These are phyloP conservation scores for Aspergillus fumigatus DNA, from an alignment of 2,329 filamentous ascomycete genomes.

Conservation along the genomic window DNA sequence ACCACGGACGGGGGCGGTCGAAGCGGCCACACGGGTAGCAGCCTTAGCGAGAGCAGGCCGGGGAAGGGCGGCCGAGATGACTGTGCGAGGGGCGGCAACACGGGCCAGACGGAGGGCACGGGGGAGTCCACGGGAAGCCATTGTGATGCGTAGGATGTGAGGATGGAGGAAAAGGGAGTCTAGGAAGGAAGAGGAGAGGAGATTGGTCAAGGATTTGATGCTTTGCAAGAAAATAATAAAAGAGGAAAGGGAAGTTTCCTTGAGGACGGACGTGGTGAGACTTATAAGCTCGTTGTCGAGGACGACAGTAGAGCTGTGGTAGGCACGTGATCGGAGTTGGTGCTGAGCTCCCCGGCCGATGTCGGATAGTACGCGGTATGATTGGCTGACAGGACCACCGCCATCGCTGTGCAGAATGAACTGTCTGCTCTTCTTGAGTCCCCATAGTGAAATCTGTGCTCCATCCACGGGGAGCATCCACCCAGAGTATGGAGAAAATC, in stretches of 20 bases:
- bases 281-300: conserved; percentile 18
- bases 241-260: neutral
- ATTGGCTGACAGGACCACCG: neutral
- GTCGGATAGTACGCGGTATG: conserved; percentile 9
- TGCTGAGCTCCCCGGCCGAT: conserved; percentile 24
- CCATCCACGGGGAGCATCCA: neutral
- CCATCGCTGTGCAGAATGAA: neutral
- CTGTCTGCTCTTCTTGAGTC: neutral
- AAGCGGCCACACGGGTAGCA: conserved; percentile 42
- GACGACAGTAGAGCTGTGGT: conserved; percentile 3
- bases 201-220: conserved; percentile 7
- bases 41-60: conserved; percentile 44
- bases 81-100: conserved; percentile 54
- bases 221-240: conserved; percentile 1
- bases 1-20: conserved; percentile 58
- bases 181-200: conserved; percentile 7
- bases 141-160: conserved; percentile 25
- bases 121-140: conserved; percentile 48
- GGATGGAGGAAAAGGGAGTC: conserved; percentile 10
- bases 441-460: neutral
- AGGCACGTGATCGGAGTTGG: conserved; percentile 27
- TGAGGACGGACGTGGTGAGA: conserved; percentile 1
- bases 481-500: neutral
- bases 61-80: conserved; percentile 54
- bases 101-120: conserved; percentile 56